phyloP scores from a whole-genome alignment of 371 early-diverging fungal species.

The Mucor lusitanicus region DNA sequence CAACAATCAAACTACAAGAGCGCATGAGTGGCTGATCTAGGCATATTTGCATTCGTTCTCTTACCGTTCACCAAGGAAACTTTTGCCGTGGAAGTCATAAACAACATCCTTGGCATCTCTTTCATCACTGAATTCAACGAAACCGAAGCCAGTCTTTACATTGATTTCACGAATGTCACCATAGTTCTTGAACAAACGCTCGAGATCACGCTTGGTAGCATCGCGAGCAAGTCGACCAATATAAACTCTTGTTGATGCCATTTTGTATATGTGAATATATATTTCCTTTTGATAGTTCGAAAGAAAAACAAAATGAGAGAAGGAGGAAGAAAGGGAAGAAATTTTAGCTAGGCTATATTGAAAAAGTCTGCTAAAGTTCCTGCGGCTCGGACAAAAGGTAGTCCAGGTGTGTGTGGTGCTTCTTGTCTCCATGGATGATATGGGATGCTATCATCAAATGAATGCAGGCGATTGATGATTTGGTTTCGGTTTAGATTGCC shows the following conservation, averaged over 20 bases:
- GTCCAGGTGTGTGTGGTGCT: not conserved
- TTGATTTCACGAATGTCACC: constrained; percentile 76
- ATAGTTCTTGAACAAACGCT: constrained; percentile 66
- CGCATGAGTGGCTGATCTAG: not conserved
- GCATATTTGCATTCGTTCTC: not conserved
- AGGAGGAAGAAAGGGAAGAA: not conserved
- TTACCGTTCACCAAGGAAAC: constrained; percentile 79
- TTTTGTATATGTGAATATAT: not conserved
- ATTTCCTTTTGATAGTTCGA: not conserved
- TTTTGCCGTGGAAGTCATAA: constrained; percentile 68
- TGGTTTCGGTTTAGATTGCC: not conserved
- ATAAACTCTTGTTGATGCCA: constrained; percentile 65
- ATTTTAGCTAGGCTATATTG: not conserved
- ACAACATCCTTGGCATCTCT: constrained; percentile 80
- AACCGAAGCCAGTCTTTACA: constrained; percentile 77
- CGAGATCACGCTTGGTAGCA: constrained; percentile 69
- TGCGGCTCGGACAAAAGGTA: constrained; percentile 2
- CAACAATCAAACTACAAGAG: constrained; percentile 65
- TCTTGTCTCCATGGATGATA: not conserved
- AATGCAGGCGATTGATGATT: not conserved
- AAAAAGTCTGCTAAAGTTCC: not conserved
- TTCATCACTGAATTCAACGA: constrained; percentile 74
- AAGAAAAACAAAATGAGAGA: not conserved
- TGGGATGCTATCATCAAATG: not conserved
- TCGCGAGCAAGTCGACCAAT: constrained; percentile 73